Base-by-base conservation (phyloP, 371 early-diverging fungal genomes). In the Entomophthora muscae region DNA sequence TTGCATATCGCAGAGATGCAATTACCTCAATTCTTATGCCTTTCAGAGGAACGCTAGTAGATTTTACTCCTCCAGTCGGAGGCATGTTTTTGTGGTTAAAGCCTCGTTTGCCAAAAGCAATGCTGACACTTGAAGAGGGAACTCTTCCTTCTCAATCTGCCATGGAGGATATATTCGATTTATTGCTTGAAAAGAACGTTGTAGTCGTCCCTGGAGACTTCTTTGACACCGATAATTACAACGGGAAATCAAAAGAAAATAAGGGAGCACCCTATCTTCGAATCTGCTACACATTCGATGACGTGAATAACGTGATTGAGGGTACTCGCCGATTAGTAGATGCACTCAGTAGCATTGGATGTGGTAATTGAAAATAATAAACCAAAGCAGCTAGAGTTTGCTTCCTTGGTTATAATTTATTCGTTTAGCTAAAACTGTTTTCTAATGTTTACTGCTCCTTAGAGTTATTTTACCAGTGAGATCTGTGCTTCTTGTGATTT, bases 81-180 rank as follows among this genome's bases (percentile, higher is more conserved):
- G 85, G 83, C 53, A 91, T 91, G 90, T 91, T 91, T 73, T 73
- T 88, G 7, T 91, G 92, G 92, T 67, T 90, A 31, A 76, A 80
- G 24, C 62, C 62, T 52, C 23, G 12, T 3, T 33, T 61, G 2
- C 13, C 13, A 22, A 61, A 30, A 24, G 13, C 3, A 3, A 7
- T 17, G 10, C 7, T 28, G 22, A 61, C 42, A 10, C 42, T 42
- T 5, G 23, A 26, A 24, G 52, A 7, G 1, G 53, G 27, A 13
- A 52, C 42, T 62, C 3, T 24, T 7, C 52, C 5, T 52, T 17
- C 22, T 3, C 3, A 62, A 12, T 3, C 32, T 26, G 30, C 28
- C 30, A 26, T 57, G 28, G 58, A 57, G n/a, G n/a, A 23, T 3
- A 1, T 62, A 3, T 62, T 62, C 22, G 30, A 62, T 27, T 28